Conservation (phyloP, 768 basidiomycete species). For the Boletus rubroflammeus region DNA sequence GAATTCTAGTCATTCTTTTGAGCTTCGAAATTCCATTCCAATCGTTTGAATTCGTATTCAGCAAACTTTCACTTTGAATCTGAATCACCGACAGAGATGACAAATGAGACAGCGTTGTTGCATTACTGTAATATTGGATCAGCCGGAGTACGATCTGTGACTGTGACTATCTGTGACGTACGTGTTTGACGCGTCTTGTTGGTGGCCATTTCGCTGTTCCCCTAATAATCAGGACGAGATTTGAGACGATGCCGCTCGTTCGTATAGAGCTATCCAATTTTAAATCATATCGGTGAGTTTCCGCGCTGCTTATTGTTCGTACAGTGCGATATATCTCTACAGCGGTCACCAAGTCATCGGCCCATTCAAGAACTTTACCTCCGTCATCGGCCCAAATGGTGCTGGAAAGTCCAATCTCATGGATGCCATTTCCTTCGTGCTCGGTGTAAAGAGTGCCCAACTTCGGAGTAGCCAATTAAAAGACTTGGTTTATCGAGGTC, state of each 20-base stretch:
- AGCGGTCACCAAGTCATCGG: constrained; percentile 85
- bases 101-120: not conserved
- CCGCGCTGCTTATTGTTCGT: not conserved
- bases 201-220: constrained; percentile 9
- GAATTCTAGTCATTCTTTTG: constrained; percentile 9
- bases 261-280: constrained; percentile 94
- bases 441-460: constrained; percentile 93
- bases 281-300: constrained; percentile 81
- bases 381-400: constrained; percentile 97
- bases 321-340: constrained; percentile 5
- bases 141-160: not conserved
- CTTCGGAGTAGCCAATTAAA: constrained; percentile 90
- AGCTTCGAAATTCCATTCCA: not conserved
- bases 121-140: too few relatives aligned
- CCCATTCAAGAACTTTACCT: constrained; percentile 91
- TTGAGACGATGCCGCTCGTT: constrained; percentile 62
- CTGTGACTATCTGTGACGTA: constrained; percentile 22
- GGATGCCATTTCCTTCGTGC: constrained; percentile 99
- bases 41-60: not conserved
- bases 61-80: not conserved
- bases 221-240: constrained; percentile 18
- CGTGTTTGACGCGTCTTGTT: constrained; percentile 29
- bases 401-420: constrained; percentile 98
- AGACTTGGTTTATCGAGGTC: constrained; percentile 94
- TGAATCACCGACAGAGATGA: not conserved